Evolutionary conservation across 23 red algal species (phyloP), one percentile per base, ranked within the genome.

Genomic region (Gracilaria domingensis): DNA sequence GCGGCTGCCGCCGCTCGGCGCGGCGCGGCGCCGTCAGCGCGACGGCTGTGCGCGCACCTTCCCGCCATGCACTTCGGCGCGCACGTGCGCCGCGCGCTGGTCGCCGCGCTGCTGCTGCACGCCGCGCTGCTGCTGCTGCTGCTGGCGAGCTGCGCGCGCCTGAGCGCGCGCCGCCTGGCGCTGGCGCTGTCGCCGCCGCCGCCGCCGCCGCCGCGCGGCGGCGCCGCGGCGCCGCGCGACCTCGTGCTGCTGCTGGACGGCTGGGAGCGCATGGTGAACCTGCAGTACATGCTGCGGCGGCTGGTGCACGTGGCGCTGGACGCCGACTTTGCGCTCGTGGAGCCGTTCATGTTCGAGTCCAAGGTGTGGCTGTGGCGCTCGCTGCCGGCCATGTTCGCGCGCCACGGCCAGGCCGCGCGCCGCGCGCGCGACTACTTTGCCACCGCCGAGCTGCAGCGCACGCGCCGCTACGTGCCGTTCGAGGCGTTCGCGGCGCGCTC

Each of bases 241-340:
- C 42, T 54, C 32, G 18, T 89, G 33, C 69, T 89, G 49, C 29
- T 89, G 32, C 40, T 89, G 50, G 86, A 89, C 86, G 54, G n/a
- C 18, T 89, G 86, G 86, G 86, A 89, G 40, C 69, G 86, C 50
- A 89, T 89, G 86, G 66, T 89, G 39, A 89, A 89, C 53, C 30
- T 89, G 44, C 86, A 89, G 72, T 79, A 55, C 17, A 53, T 70
- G 17, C 72, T 89, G 45, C 69, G 71, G 32, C 42, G 86, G n/a
- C 56, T 89, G 53, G 72, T 66, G 26, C 86, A 89, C 71, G 44
- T 89, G 23, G 69, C 54, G 33, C 49, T 80, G 39, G 86, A 89
- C 59, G 59, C 71, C 17, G 13, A 79, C 69, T 80, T 89, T 37
- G 23, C 86, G 30, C 48, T 89, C 14, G 86, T 89, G 24, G 86